Evolutionary conservation across 495 filamentous ascomycete genomes (phyloP), one percentile per base, ranked within the genome.

Genomic region (Xanthoparmelia taractica): DNA sequence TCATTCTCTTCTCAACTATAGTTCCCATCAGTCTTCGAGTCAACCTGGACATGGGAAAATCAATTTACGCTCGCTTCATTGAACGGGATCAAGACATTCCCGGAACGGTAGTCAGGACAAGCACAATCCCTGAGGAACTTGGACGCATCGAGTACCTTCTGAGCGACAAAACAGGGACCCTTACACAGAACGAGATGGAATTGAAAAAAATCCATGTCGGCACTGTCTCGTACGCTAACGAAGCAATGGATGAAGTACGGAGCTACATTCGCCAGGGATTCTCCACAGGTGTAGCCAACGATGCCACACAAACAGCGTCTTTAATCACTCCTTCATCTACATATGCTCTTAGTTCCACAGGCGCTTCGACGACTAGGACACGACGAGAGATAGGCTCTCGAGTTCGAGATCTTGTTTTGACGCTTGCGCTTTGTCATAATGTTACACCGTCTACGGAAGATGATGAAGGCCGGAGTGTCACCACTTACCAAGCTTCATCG

Each of bases 141-240:
- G 94, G 94, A 20, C 82, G 94, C 47, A 93, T 99, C 48, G 94
- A 99, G 75, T 99, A 97, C 70, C 80, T 99, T 15, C 81, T 99
- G 18, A 96, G 89, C 63, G 94, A 99, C 73, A 99, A 99, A 74
- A 99, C 94, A 12, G 94, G 94, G 12, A 99, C 94, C 15, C 74
- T 99, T 60, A 99, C 94, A 15, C 92, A 97, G 70, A 99, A 99
- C 72, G 85, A 97, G 68, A 97, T 97, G 93, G 94, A 96, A 74
- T 83, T 99, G 80, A 96, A 92, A 70, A 99, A 97, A 74, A 92
- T 97, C 34, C 95, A 97, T 69, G 91, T 99, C 63, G 95, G 95
- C 1, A 97, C 94, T 27, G 95, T 97, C 4, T 96, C 92, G 0
- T 99, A 97, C 70, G 95, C 92, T 29, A 94, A 93, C 66, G 95